These are phyloP conservation scores for Candida ovalis DNA, from an alignment of 805 yeast genomes.

Conservation along the genomic window DNA sequence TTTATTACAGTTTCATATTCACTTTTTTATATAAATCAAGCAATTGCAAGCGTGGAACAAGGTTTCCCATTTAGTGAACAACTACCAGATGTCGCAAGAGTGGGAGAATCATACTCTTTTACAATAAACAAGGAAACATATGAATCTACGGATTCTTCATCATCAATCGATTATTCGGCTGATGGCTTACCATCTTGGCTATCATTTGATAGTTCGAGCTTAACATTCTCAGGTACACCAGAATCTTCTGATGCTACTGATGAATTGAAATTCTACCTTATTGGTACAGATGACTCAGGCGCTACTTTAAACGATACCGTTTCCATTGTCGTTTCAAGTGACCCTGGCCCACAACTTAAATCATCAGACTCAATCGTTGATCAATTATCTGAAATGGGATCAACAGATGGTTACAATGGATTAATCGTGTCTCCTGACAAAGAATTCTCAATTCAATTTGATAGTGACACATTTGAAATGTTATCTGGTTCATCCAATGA, in stretches of 20 bases:
- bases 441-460: conserved; percentile 61
- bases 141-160: conserved; percentile 34
- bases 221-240: conserved; percentile 72
- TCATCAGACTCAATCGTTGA: conserved; percentile 39
- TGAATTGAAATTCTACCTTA: conserved; percentile 45
- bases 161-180: conserved; percentile 52
- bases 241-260: conserved; percentile 40
- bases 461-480: conserved; percentile 52
- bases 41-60: background rate
- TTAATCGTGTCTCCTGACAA: conserved; percentile 71
- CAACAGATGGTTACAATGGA: conserved; percentile 73
- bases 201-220: conserved; percentile 55
- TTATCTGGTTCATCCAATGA: conserved; percentile 39
- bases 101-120: conserved; percentile 57
- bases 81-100: conserved; percentile 83
- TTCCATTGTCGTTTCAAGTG: conserved; percentile 55
- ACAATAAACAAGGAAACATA: conserved; percentile 70
- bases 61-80: conserved; percentile 83
- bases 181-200: conserved; percentile 75
- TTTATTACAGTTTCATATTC: background rate
- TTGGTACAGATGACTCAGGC: conserved; percentile 64
- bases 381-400: conserved; percentile 61
- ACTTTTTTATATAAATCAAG: background rate
- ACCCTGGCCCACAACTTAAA: conserved; percentile 50
- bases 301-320: conserved; percentile 44